phyloP scores from a whole-genome alignment of 345 rosid species.

The Citrus cavaleriei region DNA sequence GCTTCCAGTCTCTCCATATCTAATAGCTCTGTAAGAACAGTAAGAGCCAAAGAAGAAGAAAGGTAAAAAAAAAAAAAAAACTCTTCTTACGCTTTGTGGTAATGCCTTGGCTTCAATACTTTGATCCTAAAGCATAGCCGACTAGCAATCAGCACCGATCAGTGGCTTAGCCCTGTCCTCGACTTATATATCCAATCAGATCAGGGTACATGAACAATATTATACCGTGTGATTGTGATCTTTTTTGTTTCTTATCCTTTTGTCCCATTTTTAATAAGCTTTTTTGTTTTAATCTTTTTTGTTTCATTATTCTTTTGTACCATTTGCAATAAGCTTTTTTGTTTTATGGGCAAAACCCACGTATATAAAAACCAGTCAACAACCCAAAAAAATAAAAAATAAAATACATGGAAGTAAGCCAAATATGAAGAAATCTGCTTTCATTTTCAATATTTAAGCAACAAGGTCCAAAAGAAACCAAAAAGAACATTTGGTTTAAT shows the following conservation, averaged over 20 bases:
- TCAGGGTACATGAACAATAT: neutral
- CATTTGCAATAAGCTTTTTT: neutral
- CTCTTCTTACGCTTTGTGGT: slow-evolving; percentile 28
- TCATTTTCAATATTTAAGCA: too few relatives aligned
- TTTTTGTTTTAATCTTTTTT: neutral
- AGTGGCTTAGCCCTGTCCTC: slow-evolving; percentile 18
- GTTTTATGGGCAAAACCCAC: too few relatives aligned
- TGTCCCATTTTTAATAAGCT: neutral
- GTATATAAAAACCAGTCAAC: too few relatives aligned
- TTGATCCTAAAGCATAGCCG: slow-evolving; percentile 30
- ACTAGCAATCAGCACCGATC: slow-evolving; percentile 31
- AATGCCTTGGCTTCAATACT: slow-evolving; percentile 42
- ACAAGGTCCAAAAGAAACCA: too few relatives aligned
- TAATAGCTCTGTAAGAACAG: slow-evolving; percentile 22
- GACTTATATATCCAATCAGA: slow-evolving; percentile 33
- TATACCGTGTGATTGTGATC: neutral
- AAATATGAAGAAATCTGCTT: too few relatives aligned
- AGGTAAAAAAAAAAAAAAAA: neutral
- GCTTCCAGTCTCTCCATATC: slow-evolving; percentile 50
- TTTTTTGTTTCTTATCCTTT: neutral
- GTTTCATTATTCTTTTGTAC: neutral
- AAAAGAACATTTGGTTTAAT: too few relatives aligned
- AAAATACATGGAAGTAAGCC: too few relatives aligned
- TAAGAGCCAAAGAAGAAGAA: neutral
- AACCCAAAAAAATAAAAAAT: too few relatives aligned